phyloP scores from a whole-genome alignment of 352 stramenopile genomes.

The Phytophthora chlamydospora region DNA sequence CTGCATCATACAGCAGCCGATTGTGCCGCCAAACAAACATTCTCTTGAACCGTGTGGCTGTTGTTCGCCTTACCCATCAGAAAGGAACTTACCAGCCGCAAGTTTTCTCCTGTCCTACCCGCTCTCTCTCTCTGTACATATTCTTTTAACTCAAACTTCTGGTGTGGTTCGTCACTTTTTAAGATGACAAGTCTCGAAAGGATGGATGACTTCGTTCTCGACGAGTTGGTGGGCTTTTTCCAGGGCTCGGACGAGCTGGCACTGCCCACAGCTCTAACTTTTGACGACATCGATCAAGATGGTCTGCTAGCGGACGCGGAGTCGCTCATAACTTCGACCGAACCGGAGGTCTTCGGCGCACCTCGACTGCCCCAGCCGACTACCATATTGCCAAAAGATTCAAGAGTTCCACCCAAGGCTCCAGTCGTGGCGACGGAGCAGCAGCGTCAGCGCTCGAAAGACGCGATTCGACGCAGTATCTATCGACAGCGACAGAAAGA shows the following conservation, averaged over 20 bases:
- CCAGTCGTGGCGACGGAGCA: constrained; percentile 1
- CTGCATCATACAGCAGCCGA: constrained; percentile 12
- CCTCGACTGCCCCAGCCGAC: background rate
- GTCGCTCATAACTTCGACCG: constrained; percentile 1
- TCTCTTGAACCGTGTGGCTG: constrained; percentile 18
- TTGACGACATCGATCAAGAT: constrained; percentile 7
- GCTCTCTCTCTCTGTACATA: constrained; percentile 1
- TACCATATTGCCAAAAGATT: background rate
- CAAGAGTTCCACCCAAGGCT: background rate
- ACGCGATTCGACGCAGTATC: constrained; percentile 35
- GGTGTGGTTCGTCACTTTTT: constrained; percentile 6
- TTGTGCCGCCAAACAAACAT: constrained; percentile 23
- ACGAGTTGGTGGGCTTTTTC: constrained; percentile 36
- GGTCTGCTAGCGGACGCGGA: constrained; percentile 3
- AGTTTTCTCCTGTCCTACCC: constrained; percentile 29
- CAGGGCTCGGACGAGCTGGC: constrained; percentile 26
- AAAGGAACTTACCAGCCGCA: background rate
- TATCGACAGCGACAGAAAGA: constrained; percentile 46
- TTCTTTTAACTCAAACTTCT: background rate
- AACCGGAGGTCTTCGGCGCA: constrained; percentile 1
- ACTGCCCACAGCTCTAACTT: constrained; percentile 12
- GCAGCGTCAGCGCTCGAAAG: constrained; percentile 25
- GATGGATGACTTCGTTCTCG: constrained; percentile 35
- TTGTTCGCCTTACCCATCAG: constrained; percentile 15
- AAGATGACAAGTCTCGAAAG: constrained; percentile 30